Evolutionary conservation across 257 asterid species (phyloP).

Genomic region (Nicotiana tomentosiformis): DNA sequence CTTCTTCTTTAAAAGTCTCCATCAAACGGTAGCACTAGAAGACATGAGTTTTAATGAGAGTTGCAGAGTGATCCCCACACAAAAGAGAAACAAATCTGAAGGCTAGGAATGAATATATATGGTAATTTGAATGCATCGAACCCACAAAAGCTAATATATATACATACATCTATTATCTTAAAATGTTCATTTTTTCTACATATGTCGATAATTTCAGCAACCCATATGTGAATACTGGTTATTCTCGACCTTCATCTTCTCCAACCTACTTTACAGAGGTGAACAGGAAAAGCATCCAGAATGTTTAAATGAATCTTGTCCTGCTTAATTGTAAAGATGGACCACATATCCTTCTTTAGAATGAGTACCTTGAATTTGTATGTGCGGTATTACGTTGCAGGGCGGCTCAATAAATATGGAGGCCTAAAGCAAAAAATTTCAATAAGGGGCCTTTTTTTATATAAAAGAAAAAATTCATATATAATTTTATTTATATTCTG

Average conservation of each 20-base stretch:
- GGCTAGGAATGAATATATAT: conserved; percentile 25
- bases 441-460: too few relatives aligned
- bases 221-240: not conserved
- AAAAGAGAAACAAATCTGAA: conserved; percentile 24
- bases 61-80: conserved; percentile 25
- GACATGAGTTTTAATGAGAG: conserved; percentile 36
- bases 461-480: too few relatives aligned
- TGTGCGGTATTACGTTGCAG: not conserved
- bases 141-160: conserved; percentile 15
- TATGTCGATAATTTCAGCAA: not conserved
- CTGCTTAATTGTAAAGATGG: not conserved
- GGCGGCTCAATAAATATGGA: too few relatives aligned
- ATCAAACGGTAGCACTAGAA: conserved; percentile 40
- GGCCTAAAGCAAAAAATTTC: too few relatives aligned
- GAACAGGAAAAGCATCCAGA: not conserved
- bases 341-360: not conserved
- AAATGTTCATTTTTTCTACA: not conserved
- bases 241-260: not conserved
- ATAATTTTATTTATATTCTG: too few relatives aligned
- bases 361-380: not conserved
- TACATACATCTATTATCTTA: not conserved
- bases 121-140: conserved; percentile 27
- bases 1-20: conserved; percentile 22
- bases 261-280: not conserved
- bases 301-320: not conserved